Base-by-base conservation (phyloP, 306 rosid species). In the Trichosanthes cucumerina region DNA sequence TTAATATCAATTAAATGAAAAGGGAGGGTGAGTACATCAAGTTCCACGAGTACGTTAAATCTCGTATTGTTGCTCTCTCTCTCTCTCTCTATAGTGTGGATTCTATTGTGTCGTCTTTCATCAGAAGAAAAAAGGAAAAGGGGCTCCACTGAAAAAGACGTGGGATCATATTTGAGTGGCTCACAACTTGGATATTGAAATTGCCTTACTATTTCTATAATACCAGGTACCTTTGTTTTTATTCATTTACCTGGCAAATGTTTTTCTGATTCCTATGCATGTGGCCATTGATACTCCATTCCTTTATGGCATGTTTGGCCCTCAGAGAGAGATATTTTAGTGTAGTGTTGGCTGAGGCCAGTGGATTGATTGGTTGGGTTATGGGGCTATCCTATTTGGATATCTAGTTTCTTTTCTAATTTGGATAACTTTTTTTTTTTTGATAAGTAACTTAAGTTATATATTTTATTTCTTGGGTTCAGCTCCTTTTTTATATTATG, bases 31-130 rank as follows among this genome's bases (percentile, higher is more conserved):
- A 93, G 78, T 65, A 77, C 81, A 76, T 80, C 83, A 88, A 24
- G 85, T 91, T 88, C 92, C 97, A 92, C 92, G 97, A 87, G 87
- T 90, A 72, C 92, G 90, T 84, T 86, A 88, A 76, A 57, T 53
- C 79, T 76, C 70, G 59, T 63, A 84, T 75, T 46, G 34, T 62
- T 4, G 74, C 80, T 86, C 82, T 69, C 9, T 78, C 16, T 78
- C 76, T 49, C 31, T 80, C 80, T 58, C 19, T 74, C 47, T 82
- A 82, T 69, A 79, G 81, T 78, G 23, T 74, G 74, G 52, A 39
- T 68, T 68, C 52, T 39, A 7, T 23, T 38, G 52, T 39, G 52
- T 68, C 31, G 74, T 39, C 18, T 34, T 36, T 64, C 23, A 68
- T 8, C 31, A n/a, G 50, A 68, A 19, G 50, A 21, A 79, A 81